These are phyloP conservation scores for Hypoxylon sp. DNA, from an alignment of 2,329 filamentous ascomycete species.

Conservation along the genomic window DNA sequence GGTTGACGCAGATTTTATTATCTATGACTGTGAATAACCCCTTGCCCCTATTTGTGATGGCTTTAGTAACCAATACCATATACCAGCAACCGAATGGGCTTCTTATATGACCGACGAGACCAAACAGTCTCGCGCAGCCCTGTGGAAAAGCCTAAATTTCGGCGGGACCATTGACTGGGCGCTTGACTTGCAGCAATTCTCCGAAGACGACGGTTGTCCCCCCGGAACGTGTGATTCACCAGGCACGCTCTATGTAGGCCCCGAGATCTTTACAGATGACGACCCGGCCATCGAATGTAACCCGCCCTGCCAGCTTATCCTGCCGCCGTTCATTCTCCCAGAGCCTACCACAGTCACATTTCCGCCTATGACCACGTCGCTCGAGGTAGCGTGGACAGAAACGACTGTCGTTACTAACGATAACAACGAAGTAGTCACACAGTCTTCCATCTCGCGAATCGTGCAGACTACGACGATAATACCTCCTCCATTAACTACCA, in stretches of 20 bases:
- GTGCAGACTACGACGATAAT: neutral
- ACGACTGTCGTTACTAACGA: neutral
- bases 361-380: neutral
- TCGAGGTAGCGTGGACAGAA: neutral
- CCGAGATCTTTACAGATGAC: neutral
- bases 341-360: constrained; percentile 1
- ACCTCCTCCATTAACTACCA: constrained; percentile 1
- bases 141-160: neutral
- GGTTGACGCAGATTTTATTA: constrained; percentile 38
- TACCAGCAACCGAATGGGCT: neutral
- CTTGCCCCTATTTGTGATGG: neutral
- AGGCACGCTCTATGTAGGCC: neutral
- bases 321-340: neutral
- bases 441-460: neutral
- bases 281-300: neutral
- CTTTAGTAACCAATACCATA: neutral
- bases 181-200: constrained; percentile 6
- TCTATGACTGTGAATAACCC: constrained; percentile 35
- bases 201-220: constrained; percentile 5
- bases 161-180: constrained; percentile 1
- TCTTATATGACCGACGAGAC: too few relatives aligned
- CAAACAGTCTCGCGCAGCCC: too few relatives aligned
- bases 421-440: neutral
- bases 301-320: constrained; percentile 1
- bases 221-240: neutral